Base-by-base conservation (phyloP, 2,329 filamentous ascomycete species). In the Epichloe gansuensis region DNA sequence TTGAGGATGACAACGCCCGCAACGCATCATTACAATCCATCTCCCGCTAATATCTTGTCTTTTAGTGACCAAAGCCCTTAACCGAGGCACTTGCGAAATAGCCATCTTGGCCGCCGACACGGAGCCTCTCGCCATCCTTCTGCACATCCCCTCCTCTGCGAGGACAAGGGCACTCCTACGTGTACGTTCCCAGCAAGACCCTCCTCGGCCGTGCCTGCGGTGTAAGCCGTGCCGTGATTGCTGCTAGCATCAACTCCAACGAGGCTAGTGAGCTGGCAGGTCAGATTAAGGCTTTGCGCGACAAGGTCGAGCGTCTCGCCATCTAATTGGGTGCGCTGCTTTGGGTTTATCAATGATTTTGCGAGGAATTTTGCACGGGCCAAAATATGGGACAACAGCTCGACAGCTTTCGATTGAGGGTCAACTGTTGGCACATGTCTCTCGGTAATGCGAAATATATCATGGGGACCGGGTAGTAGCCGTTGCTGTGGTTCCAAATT, bases 261-360 rank as follows among this genome's bases (percentile, higher is more conserved):
- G 89, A 95, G 73, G 86, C 85, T 41, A 87, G 82, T 64, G 91
- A 96, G 71, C 77, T 97, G 55, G 87, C 85, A 70, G 80, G 81
- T 65, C 89, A 94, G 77, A 96, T 97, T 71, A 81, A 86, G 63
- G 78, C 83, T 59, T 77, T 96, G 65, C 94, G 91, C 78, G 88
- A 94, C 73, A 94, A 95, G 82, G 88, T 97, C 52, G 91, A 97
- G 80, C 82, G 91, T 63, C 80, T 96, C 61, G 90, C 91, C 76
- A 95, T 96, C 74, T 96, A 85, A 81, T 61, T 5, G 15, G 21
- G 12, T 5, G 31, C 15, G n/a, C 8, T n/a, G 15, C n/a, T 31
- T 13, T 31, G n/a, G 34, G 31, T 13, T 17, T n/a, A 15, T 23
- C 21, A 34, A 39, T n/a, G 44, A 11, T 17, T 17, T n/a, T 48